Evolutionary conservation across 2,329 filamentous ascomycete species (phyloP), one percentile per base, ranked within the genome.

Genomic region (Colletotrichum limetticola): DNA sequence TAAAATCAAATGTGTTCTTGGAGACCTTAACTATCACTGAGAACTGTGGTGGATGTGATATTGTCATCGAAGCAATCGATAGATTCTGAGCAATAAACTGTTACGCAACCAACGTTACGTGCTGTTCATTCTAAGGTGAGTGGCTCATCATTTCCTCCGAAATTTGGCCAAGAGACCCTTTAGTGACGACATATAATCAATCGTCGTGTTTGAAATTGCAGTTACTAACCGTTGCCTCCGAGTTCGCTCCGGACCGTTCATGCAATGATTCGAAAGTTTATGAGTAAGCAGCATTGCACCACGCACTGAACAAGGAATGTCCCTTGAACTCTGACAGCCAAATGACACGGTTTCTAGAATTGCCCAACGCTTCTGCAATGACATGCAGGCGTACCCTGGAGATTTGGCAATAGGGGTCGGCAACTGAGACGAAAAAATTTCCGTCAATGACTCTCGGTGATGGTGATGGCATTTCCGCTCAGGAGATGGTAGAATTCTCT

Each of bases 311-410:
- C 71, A 73, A 66, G 71, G 71, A 62, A 57, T 9, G 22, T n/a
- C 66, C 71, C 60, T 73, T 26, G 42, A 73, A 53, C 46, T n/a
- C 22, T 11, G 53, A 32, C 35, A 14, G 19, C 42, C 46, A 42
- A 52, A 71, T 71, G 71, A 73, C 71, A 73, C 71, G 19, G 19
- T 42, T 61, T 70, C 35, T 28, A 9, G 24, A 14, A 46, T 26
- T 12, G 30, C 56, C 35, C 24, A 56, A 60, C 60, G 56, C 35
- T 26, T 49, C 16, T 57, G 35, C 28, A 32, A 52, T 71, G 71
- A 71, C 66, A 73, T 32, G 28, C 71, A 71, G 71, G 71, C 66
- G 22, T 66, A 71, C 49, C 71, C 71, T 56, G 60, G 71, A 30
- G 12, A 19, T 32, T 12, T 8, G 11, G 7, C 19, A 61, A 66